Evolutionary conservation across 768 basidiomycete genomes (phyloP).

Genomic region (Hygrocybe coccinea): DNA sequence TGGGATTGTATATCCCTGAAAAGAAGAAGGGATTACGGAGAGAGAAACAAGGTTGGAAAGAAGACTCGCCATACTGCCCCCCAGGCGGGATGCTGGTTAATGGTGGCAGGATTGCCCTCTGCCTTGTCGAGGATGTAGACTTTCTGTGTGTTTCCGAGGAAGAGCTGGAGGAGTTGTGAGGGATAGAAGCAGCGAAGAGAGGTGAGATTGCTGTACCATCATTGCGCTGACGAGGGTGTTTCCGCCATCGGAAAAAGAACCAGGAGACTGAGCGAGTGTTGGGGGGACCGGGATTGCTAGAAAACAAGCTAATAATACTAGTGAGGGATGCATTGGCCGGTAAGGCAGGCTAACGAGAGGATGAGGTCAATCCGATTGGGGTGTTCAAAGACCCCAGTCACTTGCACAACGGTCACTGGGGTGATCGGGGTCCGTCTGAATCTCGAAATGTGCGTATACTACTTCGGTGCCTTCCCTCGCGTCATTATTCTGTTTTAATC

Average conservation of each 20-base stretch:
- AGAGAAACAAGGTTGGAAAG: neutral
- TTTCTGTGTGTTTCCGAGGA: conserved; percentile 71
- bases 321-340: conserved; percentile 24
- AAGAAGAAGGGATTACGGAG: neutral
- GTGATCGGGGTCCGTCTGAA: no score
- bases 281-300: conserved; percentile 35
- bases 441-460: no score
- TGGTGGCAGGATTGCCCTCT: conserved; percentile 63
- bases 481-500: neutral
- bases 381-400: no score
- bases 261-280: conserved; percentile 34
- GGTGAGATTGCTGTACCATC: conserved; percentile 38
- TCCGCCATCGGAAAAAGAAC: conserved; percentile 45
- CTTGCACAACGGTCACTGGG: no score
- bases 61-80: conserved; percentile 56
- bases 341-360: neutral
- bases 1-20: conserved; percentile 59
- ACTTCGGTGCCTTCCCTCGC: neutral
- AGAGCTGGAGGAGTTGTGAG: conserved; percentile 46
- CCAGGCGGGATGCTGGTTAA: conserved; percentile 71
- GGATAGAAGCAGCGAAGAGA: neutral
- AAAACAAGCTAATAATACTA: conserved; percentile 45
- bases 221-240: conserved; percentile 46
- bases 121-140: conserved; percentile 93
- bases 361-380: neutral